A percentile compares a stretch with the other conserved stretches of the same genome.
Evolutionary conservation across 208 protist genomes (phyloP).

Genomic region (Acanthamoeba healyi): DNA sequence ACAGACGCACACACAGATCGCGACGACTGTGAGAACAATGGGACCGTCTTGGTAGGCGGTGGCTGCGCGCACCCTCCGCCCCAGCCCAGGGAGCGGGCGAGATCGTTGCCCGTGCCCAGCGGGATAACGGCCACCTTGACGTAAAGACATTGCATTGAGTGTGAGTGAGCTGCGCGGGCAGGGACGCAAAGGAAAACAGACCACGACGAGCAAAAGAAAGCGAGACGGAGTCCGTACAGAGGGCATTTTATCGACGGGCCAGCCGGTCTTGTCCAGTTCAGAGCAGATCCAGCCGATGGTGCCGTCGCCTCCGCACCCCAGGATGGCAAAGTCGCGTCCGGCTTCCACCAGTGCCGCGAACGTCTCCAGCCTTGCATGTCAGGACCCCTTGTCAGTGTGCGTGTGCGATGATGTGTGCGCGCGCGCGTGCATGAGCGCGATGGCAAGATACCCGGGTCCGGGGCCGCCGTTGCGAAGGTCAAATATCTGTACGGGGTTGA

Average conservation of each 20-base stretch:
- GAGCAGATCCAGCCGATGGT: slow-evolving; percentile 54
- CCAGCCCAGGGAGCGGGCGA: slow-evolving; percentile 89
- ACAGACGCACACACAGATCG: no score
- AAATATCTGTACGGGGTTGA: slow-evolving; percentile 38
- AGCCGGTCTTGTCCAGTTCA: slow-evolving; percentile 4
- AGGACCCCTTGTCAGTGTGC: no score
- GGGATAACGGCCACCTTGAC: slow-evolving; percentile 78
- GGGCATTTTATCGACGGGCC: background rate
- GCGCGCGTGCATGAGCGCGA: no score
- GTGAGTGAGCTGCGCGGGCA: no score
- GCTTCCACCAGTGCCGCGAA: background rate
- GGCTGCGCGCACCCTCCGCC: no score
- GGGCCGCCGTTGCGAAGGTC: slow-evolving; percentile 24
- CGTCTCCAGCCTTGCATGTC: slow-evolving; percentile 18
- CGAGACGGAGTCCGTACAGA: no score
- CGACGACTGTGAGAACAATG: no score
- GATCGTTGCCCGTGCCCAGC: slow-evolving; percentile 91
- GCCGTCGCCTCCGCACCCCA: slow-evolving; percentile 44
- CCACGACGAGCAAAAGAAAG: no score
- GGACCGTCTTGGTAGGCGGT: no score
- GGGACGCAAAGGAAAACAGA: no score
- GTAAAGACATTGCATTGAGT: no score
- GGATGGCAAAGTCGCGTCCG: background rate
- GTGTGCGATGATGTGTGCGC: no score
- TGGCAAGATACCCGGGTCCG: slow-evolving; percentile 40